phyloP scores from a whole-genome alignment of 1,139 yeast genomes.

The Meyerozyma athensensis region DNA sequence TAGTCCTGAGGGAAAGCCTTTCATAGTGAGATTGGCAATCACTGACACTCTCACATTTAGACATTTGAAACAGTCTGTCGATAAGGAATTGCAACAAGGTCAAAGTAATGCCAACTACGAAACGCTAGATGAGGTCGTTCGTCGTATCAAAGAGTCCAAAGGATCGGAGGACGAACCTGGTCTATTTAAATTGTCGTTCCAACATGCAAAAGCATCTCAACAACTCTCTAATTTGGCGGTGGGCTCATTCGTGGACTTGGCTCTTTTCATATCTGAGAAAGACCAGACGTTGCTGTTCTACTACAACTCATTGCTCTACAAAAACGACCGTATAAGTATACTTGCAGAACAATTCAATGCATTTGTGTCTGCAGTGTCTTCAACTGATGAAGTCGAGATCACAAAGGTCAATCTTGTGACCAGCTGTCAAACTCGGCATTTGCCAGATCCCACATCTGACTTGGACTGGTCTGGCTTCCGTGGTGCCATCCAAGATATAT shows the following conservation, averaged over 20 bases:
- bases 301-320: slow-evolving; percentile 77
- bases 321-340: slow-evolving; percentile 60
- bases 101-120: slow-evolving; percentile 32
- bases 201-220: slow-evolving; percentile 39
- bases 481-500: slow-evolving; percentile 96
- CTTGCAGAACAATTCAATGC: slow-evolving; percentile 70
- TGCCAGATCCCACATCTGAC: slow-evolving; percentile 87
- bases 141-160: slow-evolving; percentile 43
- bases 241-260: slow-evolving; percentile 62
- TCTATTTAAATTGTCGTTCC: slow-evolving; percentile 61
- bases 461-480: slow-evolving; percentile 88
- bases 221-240: slow-evolving; percentile 44
- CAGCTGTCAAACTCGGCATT: slow-evolving; percentile 44
- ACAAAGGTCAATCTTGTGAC: slow-evolving; percentile 70
- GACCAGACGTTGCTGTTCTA: slow-evolving; percentile 33
- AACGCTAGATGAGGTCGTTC: slow-evolving; percentile 56
- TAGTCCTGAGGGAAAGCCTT: slow-evolving; percentile 36
- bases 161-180: slow-evolving; percentile 57
- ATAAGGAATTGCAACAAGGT: slow-evolving; percentile 48
- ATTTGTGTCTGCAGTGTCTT: slow-evolving; percentile 33
- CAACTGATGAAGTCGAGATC: slow-evolving; percentile 37
- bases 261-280: slow-evolving; percentile 40
- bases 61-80: too few relatives aligned
- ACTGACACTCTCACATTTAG: slow-evolving; percentile 52
- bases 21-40: slow-evolving; percentile 59